A percentile compares a stretch with the other conserved stretches of the same genome.
Evolutionary conservation across 2,329 filamentous ascomycete species (phyloP).

Genomic region (Plectosphaerella sp.): DNA sequence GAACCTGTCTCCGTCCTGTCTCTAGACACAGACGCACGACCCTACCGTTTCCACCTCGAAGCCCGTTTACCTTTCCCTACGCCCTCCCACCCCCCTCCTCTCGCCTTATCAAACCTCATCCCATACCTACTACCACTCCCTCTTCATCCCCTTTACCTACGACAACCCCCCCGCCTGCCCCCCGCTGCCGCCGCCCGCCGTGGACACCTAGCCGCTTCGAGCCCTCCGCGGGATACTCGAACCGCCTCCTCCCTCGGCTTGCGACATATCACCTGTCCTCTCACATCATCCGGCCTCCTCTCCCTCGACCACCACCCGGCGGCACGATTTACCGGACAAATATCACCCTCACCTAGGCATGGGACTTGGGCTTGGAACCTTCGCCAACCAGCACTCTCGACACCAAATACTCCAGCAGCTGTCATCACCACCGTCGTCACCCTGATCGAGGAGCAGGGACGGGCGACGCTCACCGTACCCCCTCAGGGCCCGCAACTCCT

Average conservation of each 20-base stretch:
- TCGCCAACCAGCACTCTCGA: not conserved
- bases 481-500: constrained; percentile 8
- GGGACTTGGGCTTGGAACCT: constrained; percentile 6
- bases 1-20: not conserved
- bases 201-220: not conserved
- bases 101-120: no score
- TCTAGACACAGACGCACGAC: not conserved
- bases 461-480: constrained; percentile 5
- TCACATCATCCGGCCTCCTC: not conserved
- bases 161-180: not conserved
- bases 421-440: constrained; percentile 1
- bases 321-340: constrained; percentile 2
- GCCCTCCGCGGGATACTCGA: not conserved
- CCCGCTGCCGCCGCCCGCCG: no score
- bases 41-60: not conserved
- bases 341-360: constrained; percentile 9
- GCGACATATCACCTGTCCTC: not conserved
- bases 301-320: not conserved
- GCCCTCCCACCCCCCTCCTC: no score
- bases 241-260: not conserved
- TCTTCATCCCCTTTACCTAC: no score
- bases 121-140: no score
- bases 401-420: not conserved
- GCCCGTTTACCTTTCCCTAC: not conserved
- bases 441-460: constrained; percentile 11